A percentile compares a stretch with the other conserved stretches of the same genome.
Conservation (phyloP, 2,329 filamentous ascomycete genomes). For the Arachnopeziza araneosa region DNA sequence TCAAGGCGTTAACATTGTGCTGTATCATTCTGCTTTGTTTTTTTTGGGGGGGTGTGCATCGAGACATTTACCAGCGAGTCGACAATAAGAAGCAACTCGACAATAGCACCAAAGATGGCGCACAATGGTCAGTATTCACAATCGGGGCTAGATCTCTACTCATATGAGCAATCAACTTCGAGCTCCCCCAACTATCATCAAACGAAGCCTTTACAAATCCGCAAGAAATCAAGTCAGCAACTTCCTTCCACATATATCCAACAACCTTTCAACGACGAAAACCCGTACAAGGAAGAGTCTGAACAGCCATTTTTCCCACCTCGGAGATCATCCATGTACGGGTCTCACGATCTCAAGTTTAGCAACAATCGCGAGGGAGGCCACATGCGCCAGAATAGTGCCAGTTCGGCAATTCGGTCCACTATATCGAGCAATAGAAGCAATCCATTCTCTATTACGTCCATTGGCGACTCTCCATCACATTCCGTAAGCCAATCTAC, state of each 20-base stretch:
- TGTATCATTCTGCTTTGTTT: neutral
- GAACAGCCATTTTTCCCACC: slow-evolving; percentile 9
- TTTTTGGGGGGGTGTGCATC: neutral
- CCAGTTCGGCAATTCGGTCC: neutral
- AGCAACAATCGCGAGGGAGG: neutral
- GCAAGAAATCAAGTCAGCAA: slow-evolving; percentile 14
- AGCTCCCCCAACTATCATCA: neutral
- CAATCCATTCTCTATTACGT: slow-evolving; percentile 3
- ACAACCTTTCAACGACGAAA: neutral
- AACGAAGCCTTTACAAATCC: slow-evolving; percentile 16
- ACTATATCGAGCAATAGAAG: slow-evolving; percentile 4
- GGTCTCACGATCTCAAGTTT: neutral
- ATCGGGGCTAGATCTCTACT: neutral
- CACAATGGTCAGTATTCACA: neutral
- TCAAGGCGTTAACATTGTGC: too few relatives aligned
- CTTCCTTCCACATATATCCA: neutral
- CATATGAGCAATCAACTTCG: neutral
- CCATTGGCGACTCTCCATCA: neutral
- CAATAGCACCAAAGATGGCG: neutral
- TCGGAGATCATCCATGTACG: slow-evolving; percentile 10
- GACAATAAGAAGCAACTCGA: neutral
- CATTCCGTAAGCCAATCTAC: slow-evolving; percentile 1
- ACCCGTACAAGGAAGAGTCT: neutral
- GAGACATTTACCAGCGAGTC: neutral
- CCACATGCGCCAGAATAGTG: slow-evolving; percentile 5